These are phyloP conservation scores for Tolypocladium guangdongense DNA, from an alignment of 2,329 filamentous ascomycete species.

Conservation along the genomic window DNA sequence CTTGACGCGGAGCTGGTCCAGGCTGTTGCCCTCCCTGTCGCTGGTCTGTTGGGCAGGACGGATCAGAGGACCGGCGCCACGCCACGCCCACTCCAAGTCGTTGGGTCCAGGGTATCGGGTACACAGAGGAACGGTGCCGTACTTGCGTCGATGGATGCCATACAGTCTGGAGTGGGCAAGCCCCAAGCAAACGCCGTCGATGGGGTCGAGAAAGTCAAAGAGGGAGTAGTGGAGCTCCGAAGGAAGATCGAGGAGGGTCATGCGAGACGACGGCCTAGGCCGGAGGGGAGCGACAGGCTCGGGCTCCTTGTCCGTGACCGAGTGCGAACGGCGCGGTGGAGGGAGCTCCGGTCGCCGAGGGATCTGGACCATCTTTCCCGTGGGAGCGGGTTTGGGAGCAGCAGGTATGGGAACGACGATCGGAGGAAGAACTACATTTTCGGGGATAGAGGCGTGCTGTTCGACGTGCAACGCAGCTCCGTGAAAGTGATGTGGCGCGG, in stretches of 20 bases:
- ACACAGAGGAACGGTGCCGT: conserved; percentile 44
- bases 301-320: conserved; percentile 49
- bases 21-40: conserved; percentile 11
- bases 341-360: conserved; percentile 25
- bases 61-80: conserved; percentile 37
- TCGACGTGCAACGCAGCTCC: conserved; percentile 12
- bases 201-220: conserved; percentile 52
- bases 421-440: conserved; percentile 14
- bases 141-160: conserved; percentile 43
- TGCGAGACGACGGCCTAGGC: conserved; percentile 32
- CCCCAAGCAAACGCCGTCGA: conserved; percentile 52
- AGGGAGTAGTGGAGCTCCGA: conserved; percentile 49
- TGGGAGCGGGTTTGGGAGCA: background rate
- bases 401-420: conserved; percentile 5
- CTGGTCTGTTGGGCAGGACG: conserved; percentile 8
- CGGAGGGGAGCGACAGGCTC: conserved; percentile 35
- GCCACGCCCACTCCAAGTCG: conserved; percentile 54
- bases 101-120: conserved; percentile 49
- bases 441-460: conserved; percentile 22
- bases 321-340: conserved; percentile 45
- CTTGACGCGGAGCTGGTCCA: conserved; percentile 38
- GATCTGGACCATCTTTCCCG: conserved; percentile 13
- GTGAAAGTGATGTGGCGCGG: conserved; percentile 11
- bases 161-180: conserved; percentile 49
- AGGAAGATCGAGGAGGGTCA: conserved; percentile 42